These are phyloP conservation scores for Pseudocercospora fuligena DNA, from an alignment of 2,329 filamentous ascomycete species.

Conservation along the genomic window DNA sequence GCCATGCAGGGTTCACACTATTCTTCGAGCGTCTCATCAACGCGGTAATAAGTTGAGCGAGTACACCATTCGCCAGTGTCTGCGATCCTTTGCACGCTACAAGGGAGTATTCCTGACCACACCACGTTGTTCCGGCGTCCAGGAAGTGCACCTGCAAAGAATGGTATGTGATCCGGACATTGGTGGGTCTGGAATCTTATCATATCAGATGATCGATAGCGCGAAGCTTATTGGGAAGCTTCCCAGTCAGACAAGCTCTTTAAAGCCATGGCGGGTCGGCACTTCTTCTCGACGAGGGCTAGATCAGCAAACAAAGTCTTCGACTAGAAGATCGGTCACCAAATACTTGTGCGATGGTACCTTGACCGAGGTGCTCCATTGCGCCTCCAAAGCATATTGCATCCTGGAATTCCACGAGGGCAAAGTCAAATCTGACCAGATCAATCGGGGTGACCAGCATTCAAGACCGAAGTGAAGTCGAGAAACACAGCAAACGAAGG, in stretches of 20 bases:
- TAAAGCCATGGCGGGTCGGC: neutral
- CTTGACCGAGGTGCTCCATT: neutral
- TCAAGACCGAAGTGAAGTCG: neutral
- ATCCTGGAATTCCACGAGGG: neutral
- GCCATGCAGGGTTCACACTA: neutral
- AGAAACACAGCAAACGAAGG: neutral
- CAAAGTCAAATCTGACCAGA: neutral
- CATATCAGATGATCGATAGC: constrained; percentile 5
- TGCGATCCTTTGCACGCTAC: neutral
- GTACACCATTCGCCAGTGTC: neutral
- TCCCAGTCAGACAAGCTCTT: constrained; percentile 1
- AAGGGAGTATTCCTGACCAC: neutral
- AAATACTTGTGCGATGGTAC: neutral
- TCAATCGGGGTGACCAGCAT: neutral
- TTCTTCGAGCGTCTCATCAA: no score
- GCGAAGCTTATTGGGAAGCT: neutral
- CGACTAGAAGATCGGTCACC: neutral
- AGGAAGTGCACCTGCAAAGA: neutral
- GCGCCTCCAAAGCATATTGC: neutral
- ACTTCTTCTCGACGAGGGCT: neutral
- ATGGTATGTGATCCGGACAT: neutral
- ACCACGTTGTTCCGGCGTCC: neutral
- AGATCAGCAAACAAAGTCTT: constrained; percentile 5
- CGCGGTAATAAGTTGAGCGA: neutral
- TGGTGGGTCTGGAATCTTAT: neutral